phyloP scores from a whole-genome alignment of 345 rosid species.

The Populus pruinosa region DNA sequence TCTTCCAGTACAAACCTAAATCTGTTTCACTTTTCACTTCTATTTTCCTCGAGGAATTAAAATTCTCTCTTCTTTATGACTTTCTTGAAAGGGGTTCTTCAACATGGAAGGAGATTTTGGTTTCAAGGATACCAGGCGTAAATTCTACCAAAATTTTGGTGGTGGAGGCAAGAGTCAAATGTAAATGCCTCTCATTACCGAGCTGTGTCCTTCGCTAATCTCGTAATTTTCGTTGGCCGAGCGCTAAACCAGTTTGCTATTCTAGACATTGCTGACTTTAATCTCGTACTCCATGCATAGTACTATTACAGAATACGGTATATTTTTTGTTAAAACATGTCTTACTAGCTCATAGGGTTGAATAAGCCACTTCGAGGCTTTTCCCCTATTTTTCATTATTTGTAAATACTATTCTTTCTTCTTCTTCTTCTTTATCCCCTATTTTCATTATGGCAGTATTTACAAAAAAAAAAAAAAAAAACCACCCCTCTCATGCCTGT shows the following conservation, averaged over 20 bases:
- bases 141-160: not conserved
- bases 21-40: not conserved
- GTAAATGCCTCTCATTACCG: constrained; percentile 1
- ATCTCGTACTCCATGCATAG: too few species aligned
- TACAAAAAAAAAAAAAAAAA: too few species aligned
- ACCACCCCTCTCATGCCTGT: too few species aligned
- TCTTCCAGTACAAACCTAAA: not conserved
- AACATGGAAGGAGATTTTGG: not conserved
- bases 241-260: not conserved
- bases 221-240: not conserved
- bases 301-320: too few species aligned
- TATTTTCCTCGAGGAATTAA: not conserved
- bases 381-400: too few species aligned
- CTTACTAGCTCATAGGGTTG: too few species aligned
- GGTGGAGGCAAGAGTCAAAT: too few species aligned
- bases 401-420: too few species aligned
- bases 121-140: not conserved
- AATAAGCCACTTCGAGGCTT: too few species aligned
- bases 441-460: too few species aligned
- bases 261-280: not conserved
- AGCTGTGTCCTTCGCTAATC: not conserved
- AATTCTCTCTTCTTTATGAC: not conserved
- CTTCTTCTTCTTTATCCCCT: too few species aligned
- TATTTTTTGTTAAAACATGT: too few species aligned
- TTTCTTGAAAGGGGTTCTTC: not conserved